These are phyloP conservation scores for Acer yangbiense DNA, from an alignment of 345 rosid species.

Conservation along the genomic window DNA sequence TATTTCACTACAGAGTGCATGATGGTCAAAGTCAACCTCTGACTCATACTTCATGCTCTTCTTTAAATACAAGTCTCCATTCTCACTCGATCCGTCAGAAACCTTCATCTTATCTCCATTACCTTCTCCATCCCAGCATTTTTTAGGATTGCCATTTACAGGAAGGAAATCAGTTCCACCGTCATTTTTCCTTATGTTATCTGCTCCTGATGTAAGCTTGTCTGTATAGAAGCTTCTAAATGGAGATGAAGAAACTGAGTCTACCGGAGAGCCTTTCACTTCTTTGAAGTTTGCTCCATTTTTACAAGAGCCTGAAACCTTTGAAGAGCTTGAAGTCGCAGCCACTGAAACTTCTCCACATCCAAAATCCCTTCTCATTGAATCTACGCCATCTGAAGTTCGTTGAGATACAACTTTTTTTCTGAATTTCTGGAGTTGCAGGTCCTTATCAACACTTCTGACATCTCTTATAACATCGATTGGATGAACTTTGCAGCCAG, in stretches of 20 bases:
- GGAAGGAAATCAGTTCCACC: conserved; percentile 26
- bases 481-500: conserved; percentile 27
- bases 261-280: conserved; percentile 51
- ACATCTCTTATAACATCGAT: conserved; percentile 36
- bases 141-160: conserved; percentile 27
- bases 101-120: conserved; percentile 27
- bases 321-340: conserved; percentile 66
- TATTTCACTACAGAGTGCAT: conserved; percentile 14
- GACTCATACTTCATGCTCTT: conserved; percentile 27
- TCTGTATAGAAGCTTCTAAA: conserved; percentile 31
- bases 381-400: conserved; percentile 26
- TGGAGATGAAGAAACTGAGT: conserved; percentile 58
- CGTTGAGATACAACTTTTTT: conserved; percentile 24
- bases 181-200: conserved; percentile 29
- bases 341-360: conserved; percentile 41
- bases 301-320: conserved; percentile 47
- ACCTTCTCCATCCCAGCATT: conserved; percentile 36
- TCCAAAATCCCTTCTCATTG: conserved; percentile 39
- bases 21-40: conserved; percentile 18
- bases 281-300: conserved; percentile 34
- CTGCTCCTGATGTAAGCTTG: conserved; percentile 33
- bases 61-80: conserved; percentile 17
- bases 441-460: conserved; percentile 29
- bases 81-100: conserved; percentile 20
- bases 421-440: conserved; percentile 20